phyloP scores from a whole-genome alignment of 768 basidiomycete genomes.

The Clitopilus hobsonii region DNA sequence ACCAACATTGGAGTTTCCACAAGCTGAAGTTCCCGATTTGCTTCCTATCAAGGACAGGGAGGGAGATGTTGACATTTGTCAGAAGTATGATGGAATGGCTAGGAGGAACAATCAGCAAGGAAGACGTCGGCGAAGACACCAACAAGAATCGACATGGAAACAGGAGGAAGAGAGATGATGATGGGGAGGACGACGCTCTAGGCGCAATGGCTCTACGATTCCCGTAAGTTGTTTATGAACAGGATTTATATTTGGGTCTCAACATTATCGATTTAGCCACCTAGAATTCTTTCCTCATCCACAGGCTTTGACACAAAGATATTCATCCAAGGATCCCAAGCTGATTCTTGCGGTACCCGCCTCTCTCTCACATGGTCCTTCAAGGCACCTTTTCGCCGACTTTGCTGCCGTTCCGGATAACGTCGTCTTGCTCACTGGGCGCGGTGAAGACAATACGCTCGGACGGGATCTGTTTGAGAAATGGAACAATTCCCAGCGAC shows the following conservation, averaged over 20 bases:
- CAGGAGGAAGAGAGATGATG: conserved; percentile 58
- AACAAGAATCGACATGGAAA: conserved; percentile 48
- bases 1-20: conserved; percentile 96
- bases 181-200: conserved; percentile 76
- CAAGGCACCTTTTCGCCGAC: conserved; percentile 78
- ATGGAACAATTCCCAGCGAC: conserved; percentile 83
- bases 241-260: background rate
- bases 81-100: conserved; percentile 99
- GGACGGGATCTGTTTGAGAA: conserved; percentile 73
- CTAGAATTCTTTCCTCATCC: conserved; percentile 90
- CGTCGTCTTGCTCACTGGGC: conserved; percentile 79
- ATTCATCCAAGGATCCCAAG: conserved; percentile 87
- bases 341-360: conserved; percentile 92
- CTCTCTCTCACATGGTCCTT: conserved; percentile 89
- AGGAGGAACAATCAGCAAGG: conserved; percentile 90
- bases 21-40: conserved; percentile 85
- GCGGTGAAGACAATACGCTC: conserved; percentile 78
- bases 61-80: conserved; percentile 92
- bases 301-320: conserved; percentile 71
- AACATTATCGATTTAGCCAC: conserved; percentile 43
- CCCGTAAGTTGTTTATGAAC: conserved; percentile 47
- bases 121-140: conserved; percentile 82
- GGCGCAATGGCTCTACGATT: conserved; percentile 88
- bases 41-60: conserved; percentile 84
- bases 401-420: conserved; percentile 84